phyloP scores from a whole-genome alignment of 2,329 filamentous ascomycete species.

The Neofusicoccum cordaticola region DNA sequence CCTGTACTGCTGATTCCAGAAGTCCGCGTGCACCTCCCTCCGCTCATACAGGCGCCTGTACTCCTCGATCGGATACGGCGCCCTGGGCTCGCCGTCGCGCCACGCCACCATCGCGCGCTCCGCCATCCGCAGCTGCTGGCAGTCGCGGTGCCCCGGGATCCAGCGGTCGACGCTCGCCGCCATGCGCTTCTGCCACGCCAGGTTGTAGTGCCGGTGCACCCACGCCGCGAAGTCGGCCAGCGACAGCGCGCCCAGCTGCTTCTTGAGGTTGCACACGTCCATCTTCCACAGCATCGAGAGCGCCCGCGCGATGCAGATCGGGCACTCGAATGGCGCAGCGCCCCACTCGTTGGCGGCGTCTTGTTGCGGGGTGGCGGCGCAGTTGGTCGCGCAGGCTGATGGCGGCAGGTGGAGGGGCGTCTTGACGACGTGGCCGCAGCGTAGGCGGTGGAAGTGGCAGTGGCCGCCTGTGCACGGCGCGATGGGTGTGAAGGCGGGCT shows the following conservation, averaged over 20 bases:
- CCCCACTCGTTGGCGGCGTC: background rate
- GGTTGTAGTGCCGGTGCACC: background rate
- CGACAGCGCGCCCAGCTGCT: background rate
- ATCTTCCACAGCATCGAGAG: background rate
- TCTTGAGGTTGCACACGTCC: background rate
- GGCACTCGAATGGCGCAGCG: background rate
- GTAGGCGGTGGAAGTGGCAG: conserved; percentile 12
- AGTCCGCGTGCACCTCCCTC: background rate
- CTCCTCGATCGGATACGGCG: background rate
- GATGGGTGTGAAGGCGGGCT: background rate
- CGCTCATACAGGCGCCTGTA: background rate
- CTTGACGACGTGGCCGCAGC: conserved; percentile 2
- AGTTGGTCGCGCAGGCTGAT: background rate
- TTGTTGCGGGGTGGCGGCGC: background rate
- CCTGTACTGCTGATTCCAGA: background rate
- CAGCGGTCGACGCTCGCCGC: background rate
- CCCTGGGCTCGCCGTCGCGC: background rate
- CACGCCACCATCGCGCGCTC: background rate
- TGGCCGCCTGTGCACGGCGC: background rate
- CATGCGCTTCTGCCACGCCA: background rate
- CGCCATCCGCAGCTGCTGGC: background rate
- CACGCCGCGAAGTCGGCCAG: background rate
- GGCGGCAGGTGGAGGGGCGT: background rate
- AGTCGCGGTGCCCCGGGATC: background rate
- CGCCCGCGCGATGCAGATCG: background rate